Conservation (phyloP, 805 yeast genomes). For the Yarrowia sp. region DNA sequence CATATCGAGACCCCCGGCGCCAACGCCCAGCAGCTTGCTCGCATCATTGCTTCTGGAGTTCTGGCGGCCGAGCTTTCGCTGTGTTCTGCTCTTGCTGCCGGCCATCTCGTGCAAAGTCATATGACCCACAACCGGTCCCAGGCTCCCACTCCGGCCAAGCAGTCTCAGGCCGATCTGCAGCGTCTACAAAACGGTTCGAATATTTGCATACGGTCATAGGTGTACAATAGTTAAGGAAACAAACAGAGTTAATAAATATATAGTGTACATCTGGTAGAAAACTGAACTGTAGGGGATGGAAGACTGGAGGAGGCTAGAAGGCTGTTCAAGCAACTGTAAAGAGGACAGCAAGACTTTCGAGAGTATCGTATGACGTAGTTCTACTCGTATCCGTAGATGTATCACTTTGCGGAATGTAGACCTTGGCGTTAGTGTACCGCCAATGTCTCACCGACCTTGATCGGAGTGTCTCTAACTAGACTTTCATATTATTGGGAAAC, state of each 20-base stretch:
- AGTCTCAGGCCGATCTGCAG: constrained; percentile 52
- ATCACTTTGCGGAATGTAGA: too few relatives aligned
- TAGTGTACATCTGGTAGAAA: constrained; percentile 21
- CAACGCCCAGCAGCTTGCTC: constrained; percentile 92
- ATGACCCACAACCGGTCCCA: constrained; percentile 90
- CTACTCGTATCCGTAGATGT: too few relatives aligned
- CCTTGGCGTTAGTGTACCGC: background rate
- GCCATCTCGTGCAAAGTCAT: constrained; percentile 96
- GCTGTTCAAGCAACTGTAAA: too few relatives aligned
- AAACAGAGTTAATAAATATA: constrained; percentile 33
- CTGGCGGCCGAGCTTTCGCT: constrained; percentile 95
- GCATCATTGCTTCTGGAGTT: constrained; percentile 91
- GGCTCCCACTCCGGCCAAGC: constrained; percentile 54
- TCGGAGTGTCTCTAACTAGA: background rate
- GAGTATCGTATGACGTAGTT: too few relatives aligned
- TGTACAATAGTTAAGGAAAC: constrained; percentile 36
- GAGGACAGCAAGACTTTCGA: too few relatives aligned
- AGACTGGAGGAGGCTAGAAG: too few relatives aligned
- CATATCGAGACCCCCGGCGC: constrained; percentile 92
- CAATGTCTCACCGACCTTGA: background rate
- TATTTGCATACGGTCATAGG: constrained; percentile 63
- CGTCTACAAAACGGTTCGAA: constrained; percentile 75
- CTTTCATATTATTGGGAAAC: background rate
- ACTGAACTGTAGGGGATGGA: background rate
- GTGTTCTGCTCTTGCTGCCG: constrained; percentile 96